Conservation (phyloP, 805 yeast genomes). For the Candida cerambycidarum region DNA sequence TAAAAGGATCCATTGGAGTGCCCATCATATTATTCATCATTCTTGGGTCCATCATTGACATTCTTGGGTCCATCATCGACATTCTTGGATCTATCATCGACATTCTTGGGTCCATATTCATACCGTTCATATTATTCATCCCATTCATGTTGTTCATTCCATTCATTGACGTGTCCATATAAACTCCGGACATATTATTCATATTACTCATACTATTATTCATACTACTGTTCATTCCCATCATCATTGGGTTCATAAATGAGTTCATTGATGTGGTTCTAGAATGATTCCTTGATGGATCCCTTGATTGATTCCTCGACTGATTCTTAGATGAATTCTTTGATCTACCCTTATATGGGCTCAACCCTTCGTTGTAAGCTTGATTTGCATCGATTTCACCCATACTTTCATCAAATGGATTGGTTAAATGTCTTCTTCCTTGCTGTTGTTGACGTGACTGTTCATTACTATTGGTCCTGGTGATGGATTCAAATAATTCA, state of each 20-base stretch:
- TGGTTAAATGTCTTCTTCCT: constrained; percentile 4
- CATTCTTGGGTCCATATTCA: constrained; percentile 3
- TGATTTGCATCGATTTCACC: no score
- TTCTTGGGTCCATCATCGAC: constrained; percentile 2
- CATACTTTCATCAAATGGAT: constrained; percentile 2
- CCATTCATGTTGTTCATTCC: constrained; percentile 3
- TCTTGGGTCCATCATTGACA: constrained; percentile 6
- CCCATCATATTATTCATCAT: constrained; percentile 9
- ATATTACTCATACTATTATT: background rate
- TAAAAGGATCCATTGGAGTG: constrained; percentile 6
- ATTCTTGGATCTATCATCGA: constrained; percentile 5
- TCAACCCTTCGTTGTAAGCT: no score
- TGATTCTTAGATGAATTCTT: background rate
- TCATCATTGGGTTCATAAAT: constrained; percentile 5
- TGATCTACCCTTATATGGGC: background rate
- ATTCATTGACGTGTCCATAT: background rate
- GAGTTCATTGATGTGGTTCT: background rate
- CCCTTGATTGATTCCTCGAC: background rate
- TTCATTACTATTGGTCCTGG: constrained; percentile 1
- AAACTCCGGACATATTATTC: background rate
- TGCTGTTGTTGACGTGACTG: background rate
- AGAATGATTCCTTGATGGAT: background rate
- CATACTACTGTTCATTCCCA: background rate
- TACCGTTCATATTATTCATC: no score
- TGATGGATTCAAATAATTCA: constrained; percentile 13